phyloP scores from a whole-genome alignment of 345 rosid species.

The Eucalyptus brandiana region DNA sequence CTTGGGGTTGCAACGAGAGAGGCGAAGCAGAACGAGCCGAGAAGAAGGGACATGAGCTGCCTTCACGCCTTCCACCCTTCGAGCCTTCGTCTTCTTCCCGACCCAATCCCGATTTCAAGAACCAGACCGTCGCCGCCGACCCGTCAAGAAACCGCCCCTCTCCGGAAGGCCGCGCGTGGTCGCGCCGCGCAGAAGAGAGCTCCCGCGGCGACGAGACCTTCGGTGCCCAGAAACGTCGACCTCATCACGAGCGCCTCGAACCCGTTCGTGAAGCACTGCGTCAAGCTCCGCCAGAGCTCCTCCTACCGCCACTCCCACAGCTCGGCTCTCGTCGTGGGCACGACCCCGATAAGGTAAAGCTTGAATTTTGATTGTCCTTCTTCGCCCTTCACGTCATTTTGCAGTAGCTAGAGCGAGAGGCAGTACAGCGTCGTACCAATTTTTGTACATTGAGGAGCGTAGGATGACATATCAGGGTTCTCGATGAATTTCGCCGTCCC shows the following conservation, averaged over 20 bases:
- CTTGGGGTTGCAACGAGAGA: background rate
- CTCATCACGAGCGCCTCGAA: conserved; percentile 63
- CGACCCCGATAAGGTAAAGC: conserved; percentile 63
- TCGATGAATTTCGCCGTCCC: background rate
- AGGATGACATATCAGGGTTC: background rate
- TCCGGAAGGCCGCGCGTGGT: background rate
- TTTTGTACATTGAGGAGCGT: background rate
- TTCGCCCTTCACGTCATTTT: background rate
- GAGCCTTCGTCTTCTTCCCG: background rate
- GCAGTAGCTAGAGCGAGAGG: background rate
- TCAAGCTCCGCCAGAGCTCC: conserved; percentile 71
- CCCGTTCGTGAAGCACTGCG: conserved; percentile 84
- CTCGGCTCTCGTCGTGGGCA: conserved; percentile 71
- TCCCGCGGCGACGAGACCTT: background rate
- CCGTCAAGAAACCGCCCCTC: background rate
- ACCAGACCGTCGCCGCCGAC: background rate
- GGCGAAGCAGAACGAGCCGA: background rate
- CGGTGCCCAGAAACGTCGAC: conserved; percentile 33
- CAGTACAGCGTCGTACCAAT: background rate
- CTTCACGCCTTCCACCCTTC: background rate
- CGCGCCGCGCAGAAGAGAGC: background rate
- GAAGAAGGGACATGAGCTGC: background rate
- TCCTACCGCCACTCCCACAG: conserved; percentile 75
- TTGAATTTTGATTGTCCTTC: background rate
- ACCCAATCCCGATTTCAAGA: background rate